phyloP scores from a whole-genome alignment of 2,329 filamentous ascomycete species.

The Alternaria burnsii region DNA sequence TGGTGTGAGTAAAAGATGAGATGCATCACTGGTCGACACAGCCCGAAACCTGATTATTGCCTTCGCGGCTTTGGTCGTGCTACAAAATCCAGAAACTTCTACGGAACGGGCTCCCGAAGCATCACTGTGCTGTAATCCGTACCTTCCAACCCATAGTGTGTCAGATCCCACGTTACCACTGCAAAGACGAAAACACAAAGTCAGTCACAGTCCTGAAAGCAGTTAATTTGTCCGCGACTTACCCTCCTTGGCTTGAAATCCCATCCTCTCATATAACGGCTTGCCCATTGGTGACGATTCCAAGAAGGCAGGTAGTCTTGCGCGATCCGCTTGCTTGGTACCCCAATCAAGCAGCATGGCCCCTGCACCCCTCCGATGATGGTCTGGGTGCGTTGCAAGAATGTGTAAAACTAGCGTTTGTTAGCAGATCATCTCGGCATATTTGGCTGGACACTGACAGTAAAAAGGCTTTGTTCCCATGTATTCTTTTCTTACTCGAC shows the following conservation, averaged over 20 bases:
- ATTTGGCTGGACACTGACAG: constrained; percentile 29
- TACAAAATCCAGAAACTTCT: not conserved
- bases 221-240: not conserved
- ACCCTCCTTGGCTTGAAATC: constrained; percentile 28
- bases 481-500: constrained; percentile 35
- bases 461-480: constrained; percentile 50
- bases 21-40: not conserved
- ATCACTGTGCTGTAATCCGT: constrained; percentile 40
- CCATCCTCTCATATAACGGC: constrained; percentile 51
- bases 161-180: constrained; percentile 36
- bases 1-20: not conserved
- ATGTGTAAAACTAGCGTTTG: constrained; percentile 39
- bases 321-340: constrained; percentile 50
- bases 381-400: constrained; percentile 48
- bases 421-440: not conserved
- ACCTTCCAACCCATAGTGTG: constrained; percentile 41
- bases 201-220: not conserved
- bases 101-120: constrained; percentile 33
- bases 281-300: constrained; percentile 53
- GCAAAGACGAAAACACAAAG: not conserved
- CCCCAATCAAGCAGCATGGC: constrained; percentile 53
- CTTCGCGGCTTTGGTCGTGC: not conserved
- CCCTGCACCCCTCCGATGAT: constrained; percentile 55
- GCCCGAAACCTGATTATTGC: not conserved
- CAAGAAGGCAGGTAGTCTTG: constrained; percentile 52